Evolutionary conservation across 1,284 basidiomycete genomes (phyloP).

Genomic region (Cryptococcus deneoformans): DNA sequence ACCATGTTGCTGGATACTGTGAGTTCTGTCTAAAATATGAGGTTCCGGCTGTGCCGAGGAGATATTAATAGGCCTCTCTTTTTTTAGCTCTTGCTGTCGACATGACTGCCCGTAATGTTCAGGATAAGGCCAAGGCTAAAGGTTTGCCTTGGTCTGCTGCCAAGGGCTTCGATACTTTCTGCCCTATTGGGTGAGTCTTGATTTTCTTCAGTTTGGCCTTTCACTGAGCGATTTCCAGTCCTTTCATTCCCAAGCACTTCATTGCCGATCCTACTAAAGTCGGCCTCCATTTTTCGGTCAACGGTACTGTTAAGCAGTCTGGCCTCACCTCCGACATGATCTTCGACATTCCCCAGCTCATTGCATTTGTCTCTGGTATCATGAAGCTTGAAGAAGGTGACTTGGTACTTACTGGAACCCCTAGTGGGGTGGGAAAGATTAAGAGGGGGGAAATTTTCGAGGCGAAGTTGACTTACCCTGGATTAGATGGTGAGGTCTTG

Average conservation of each 20-base stretch:
- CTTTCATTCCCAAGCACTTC: constrained; percentile 73
- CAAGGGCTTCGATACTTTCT: constrained; percentile 89
- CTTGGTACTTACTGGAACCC: constrained; percentile 79
- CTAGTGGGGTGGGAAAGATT: constrained; percentile 82
- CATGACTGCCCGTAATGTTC: constrained; percentile 93
- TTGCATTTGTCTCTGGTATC: constrained; percentile 89
- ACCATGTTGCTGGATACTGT: constrained; percentile 90
- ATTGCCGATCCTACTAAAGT: constrained; percentile 74
- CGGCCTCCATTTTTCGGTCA: constrained; percentile 61
- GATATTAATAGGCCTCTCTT: not conserved
- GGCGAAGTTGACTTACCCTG: constrained; percentile 63
- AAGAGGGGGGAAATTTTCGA: constrained; percentile 72
- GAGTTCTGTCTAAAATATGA: constrained; percentile 26
- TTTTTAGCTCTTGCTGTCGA: constrained; percentile 76
- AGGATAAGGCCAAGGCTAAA: constrained; percentile 86
- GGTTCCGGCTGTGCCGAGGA: not conserved
- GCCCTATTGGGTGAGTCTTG: constrained; percentile 59
- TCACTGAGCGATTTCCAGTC: constrained; percentile 50
- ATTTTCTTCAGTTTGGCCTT: constrained; percentile 5
- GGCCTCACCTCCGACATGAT: constrained; percentile 90
- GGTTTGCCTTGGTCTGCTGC: constrained; percentile 93
- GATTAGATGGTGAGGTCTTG: constrained; percentile 58
- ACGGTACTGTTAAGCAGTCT: constrained; percentile 76
- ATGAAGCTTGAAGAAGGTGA: constrained; percentile 98
- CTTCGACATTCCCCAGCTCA: constrained; percentile 83